Evolutionary conservation across 2,329 filamentous ascomycete genomes (phyloP), one percentile per base, ranked within the genome.

Genomic region (Aureobasidium sp.): DNA sequence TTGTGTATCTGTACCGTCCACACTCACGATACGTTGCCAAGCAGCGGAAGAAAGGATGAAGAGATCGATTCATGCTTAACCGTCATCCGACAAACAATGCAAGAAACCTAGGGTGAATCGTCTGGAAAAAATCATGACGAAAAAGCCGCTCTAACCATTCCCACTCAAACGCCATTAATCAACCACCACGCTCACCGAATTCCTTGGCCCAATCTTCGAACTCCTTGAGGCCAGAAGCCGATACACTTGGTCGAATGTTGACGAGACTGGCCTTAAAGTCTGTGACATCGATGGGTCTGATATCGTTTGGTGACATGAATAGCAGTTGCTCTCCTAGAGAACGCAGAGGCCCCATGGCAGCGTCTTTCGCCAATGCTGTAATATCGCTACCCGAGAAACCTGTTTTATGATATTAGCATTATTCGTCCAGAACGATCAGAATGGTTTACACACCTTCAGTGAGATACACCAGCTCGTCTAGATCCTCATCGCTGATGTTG

Each of bases 351-450:
- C 94, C 93, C 94, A 99, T 99, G 2, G 94, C 94, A 9, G 94
- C 94, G 71, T 99, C 94, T 74, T 99, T 99, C 8, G 94, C 94
- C 9, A 99, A 79, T 1, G 94, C 92, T 23, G 94, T 97, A 65
- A 99, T 96, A 69, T 99, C 94, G 1, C 91, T 96, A 46, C 94
- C 94, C 9, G 91, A 96, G 75, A 96, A 99, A n/a, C 91, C 92
- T 96, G 65, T 21, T n/a, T 29, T 42, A n/a, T 1, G 9, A 9
- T 9, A 17, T 60, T 21, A 60, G 46, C 46, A 19, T 23, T 10
- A 27, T 40, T 17, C 10, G 10, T 31, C 8, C 6, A 17, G 27
- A 31, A n/a, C 10, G 15, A 6, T 19, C 17, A 49, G 25, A 23
- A 17, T 27, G 21, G 19, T 53, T 33, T 3, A 74, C 81, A 69